Conservation (phyloP, 768 basidiomycete genomes). For the Dacryopinax spathularia region DNA sequence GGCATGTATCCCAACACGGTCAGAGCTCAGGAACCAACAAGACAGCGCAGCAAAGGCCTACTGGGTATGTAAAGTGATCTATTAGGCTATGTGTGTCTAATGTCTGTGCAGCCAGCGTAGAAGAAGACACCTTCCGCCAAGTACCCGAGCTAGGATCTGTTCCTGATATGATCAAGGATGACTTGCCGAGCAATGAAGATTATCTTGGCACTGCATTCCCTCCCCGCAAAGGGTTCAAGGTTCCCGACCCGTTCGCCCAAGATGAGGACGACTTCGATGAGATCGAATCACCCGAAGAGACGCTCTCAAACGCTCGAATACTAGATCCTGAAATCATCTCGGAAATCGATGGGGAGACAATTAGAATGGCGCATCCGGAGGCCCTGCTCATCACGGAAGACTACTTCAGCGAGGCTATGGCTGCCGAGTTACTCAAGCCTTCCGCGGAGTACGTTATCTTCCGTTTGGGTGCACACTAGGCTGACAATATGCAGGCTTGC, state of each 20-base stretch:
- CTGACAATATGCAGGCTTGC: neutral
- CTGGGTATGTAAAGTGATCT: neutral
- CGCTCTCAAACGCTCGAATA: constrained; percentile 30
- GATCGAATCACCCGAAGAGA: constrained; percentile 36
- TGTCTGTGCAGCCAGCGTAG: constrained; percentile 32
- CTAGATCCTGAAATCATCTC: constrained; percentile 8
- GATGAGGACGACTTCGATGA: constrained; percentile 57
- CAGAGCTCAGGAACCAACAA: neutral
- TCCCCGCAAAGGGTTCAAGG: constrained; percentile 10
- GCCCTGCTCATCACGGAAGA: constrained; percentile 59
- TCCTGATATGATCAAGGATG: constrained; percentile 82
- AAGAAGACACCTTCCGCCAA: constrained; percentile 64
- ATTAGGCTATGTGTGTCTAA: neutral
- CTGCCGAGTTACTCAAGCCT: neutral
- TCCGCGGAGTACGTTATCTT: neutral
- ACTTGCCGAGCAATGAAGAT: constrained; percentile 76
- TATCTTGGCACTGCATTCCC: constrained; percentile 78
- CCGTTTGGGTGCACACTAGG: neutral
- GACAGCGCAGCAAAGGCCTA: constrained; percentile 12
- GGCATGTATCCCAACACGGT: neutral
- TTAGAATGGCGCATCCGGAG: constrained; percentile 53
- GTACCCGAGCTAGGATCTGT: constrained; percentile 62
- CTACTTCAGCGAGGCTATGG: constrained; percentile 35
- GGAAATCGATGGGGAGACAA: constrained; percentile 63
- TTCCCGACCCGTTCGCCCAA: neutral